Base-by-base conservation (phyloP, 371 early-diverging fungal genomes). In the Mortierella polycephala region DNA sequence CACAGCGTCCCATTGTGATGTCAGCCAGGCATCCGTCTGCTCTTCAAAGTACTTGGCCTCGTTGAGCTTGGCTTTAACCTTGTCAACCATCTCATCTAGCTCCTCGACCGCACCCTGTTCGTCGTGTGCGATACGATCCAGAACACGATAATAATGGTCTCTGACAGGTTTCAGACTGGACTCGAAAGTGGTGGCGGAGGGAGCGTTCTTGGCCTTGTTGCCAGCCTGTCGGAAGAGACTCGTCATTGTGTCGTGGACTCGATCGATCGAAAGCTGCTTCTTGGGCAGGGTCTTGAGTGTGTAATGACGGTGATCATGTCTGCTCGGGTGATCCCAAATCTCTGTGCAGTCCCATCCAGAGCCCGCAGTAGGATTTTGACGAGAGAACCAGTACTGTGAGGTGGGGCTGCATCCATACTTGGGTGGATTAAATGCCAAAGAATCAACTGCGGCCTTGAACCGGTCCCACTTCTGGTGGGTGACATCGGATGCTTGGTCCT, bases 31-130 rank as follows among this genome's bases (percentile, higher is more conserved):
- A 45, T 79, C 79, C 12, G 73, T 72, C 41, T 79, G 79, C 44
- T 79, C 79, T 41, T 79, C 79, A 18, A 68, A 69, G 60, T 62
- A 79, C 66, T 79, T 79, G 65, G 69, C 73, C 46, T 79, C 79
- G 42, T 72, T 72, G 40, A 79, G 52, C 39, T 62, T 72, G 45
- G 58, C 55, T 53, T 69, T 79, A 57, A 63, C 37, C 60, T 69
- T 79, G 69, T 79, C 79, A 20, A 37, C 39, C 18, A 72, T n/a
- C n/a, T 16, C 21, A 12, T 79, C 79, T 45, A 79, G 44, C 39
- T 79, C 79, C n/a, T 66, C 57, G n/a, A 72, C 1, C 0, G 79
- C 79, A 16, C 55, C 67, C 10, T 72, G 52, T 16, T 79, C 79
- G 44, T 62, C 51, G n/a, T 69, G 73, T 13, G 42, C 14, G 56